Percentiles rank a stretch among this genome's conserved stretches.
Conservation (phyloP, 805 yeast species). For the Ogataea sp. region DNA sequence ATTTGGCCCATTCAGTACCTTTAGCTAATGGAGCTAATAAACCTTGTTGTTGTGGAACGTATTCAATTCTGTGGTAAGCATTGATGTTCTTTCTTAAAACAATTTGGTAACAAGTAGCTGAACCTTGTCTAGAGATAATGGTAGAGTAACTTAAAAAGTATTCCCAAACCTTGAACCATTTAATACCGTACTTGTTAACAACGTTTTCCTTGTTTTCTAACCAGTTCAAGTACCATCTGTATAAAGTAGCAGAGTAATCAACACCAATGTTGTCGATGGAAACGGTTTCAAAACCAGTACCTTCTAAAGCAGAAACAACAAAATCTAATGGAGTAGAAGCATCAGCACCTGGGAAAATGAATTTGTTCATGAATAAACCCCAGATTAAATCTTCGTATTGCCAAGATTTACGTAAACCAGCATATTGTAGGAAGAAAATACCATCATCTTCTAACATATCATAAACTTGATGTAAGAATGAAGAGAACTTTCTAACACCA, state of each 20-base stretch:
- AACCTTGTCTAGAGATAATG: slow-evolving; percentile 85
- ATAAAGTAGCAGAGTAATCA: slow-evolving; percentile 82
- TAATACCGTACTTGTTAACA: slow-evolving; percentile 71
- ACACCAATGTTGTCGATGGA: slow-evolving; percentile 86
- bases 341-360: slow-evolving; percentile 95
- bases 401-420: slow-evolving; percentile 88
- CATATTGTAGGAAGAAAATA: slow-evolving; percentile 75
- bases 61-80: slow-evolving; percentile 75
- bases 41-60: slow-evolving; percentile 73
- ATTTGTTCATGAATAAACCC: slow-evolving; percentile 96
- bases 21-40: slow-evolving; percentile 48
- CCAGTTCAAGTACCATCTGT: slow-evolving; percentile 97
- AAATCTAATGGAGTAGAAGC: slow-evolving; percentile 91
- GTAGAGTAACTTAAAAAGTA: slow-evolving; percentile 77
- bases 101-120: slow-evolving; percentile 88
- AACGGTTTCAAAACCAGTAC: slow-evolving; percentile 79
- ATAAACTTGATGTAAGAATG: slow-evolving; percentile 72
- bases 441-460: slow-evolving; percentile 92
- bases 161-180: slow-evolving; percentile 94
- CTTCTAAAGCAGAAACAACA: slow-evolving; percentile 69
- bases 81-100: slow-evolving; percentile 85
- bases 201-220: slow-evolving; percentile 70
- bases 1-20: slow-evolving; percentile 52
- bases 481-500: slow-evolving; percentile 75
- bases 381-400: slow-evolving; percentile 89